Evolutionary conservation across 2,329 filamentous ascomycete genomes (phyloP).

Genomic region (Waltergamsia citrina): DNA sequence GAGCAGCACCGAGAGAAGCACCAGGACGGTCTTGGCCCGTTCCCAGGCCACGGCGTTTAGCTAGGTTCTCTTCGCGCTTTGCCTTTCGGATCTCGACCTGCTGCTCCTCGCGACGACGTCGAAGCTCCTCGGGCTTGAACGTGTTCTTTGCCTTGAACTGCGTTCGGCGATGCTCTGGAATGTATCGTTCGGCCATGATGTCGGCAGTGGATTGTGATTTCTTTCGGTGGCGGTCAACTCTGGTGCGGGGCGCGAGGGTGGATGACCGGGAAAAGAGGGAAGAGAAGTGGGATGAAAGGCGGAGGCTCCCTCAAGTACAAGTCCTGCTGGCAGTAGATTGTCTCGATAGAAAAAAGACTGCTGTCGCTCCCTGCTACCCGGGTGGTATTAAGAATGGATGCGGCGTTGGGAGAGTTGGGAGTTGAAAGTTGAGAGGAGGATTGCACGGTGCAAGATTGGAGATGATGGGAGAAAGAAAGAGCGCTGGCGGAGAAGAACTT

Average conservation of each 20-base stretch:
- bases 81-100: constrained; percentile 98
- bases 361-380: too few species aligned
- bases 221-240: constrained; percentile 7
- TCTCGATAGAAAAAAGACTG: too few species aligned
- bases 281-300: not conserved
- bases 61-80: constrained; percentile 97
- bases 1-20: constrained; percentile 75
- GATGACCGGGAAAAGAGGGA: not conserved
- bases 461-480: too few species aligned
- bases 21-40: constrained; percentile 71
- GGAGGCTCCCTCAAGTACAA: too few species aligned
- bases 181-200: constrained; percentile 96
- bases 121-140: constrained; percentile 98
- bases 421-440: too few species aligned
- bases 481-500: too few species aligned
- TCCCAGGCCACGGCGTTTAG: constrained; percentile 92
- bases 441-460: too few species aligned
- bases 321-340: too few species aligned
- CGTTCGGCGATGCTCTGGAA: constrained; percentile 96
- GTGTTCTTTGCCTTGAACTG: constrained; percentile 99
- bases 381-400: too few species aligned
- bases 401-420: too few species aligned
- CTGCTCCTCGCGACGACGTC: constrained; percentile 95
- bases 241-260: constrained; percentile 15
- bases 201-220: constrained; percentile 18